Evolutionary conservation across 2,329 filamentous ascomycete genomes (phyloP).

Genomic region (Colletotrichum eleusines): DNA sequence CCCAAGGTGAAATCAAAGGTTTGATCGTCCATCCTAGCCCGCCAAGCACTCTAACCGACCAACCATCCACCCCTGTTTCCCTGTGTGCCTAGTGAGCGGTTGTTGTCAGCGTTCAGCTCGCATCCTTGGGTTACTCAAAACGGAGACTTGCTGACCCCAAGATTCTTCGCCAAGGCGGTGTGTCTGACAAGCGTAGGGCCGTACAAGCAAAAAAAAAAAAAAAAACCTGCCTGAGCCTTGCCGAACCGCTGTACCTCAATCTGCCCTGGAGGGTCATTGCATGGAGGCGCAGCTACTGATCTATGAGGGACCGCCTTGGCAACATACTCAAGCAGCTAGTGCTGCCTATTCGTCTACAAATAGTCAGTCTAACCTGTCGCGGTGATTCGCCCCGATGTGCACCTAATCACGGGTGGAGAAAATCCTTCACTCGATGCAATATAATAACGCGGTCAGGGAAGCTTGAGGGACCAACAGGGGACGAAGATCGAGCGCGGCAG

Average conservation of each 20-base stretch:
- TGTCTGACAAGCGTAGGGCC: background rate
- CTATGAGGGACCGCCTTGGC: too few species aligned
- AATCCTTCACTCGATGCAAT: background rate
- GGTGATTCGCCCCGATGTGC: background rate
- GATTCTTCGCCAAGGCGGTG: background rate
- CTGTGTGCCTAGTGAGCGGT: background rate
- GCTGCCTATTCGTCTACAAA: background rate
- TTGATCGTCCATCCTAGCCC: too few species aligned
- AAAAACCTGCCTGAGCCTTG: too few species aligned
- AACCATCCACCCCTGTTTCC: background rate
- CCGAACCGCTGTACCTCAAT: background rate
- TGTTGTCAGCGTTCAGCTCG: background rate
- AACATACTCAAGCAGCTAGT: too few species aligned
- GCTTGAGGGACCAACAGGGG: background rate
- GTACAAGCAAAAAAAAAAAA: background rate
- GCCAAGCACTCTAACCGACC: too few species aligned
- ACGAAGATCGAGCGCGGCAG: background rate
- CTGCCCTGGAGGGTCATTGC: background rate
- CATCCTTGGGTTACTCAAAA: background rate
- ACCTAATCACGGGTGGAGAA: constrained; percentile 1
- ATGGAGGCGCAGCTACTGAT: constrained; percentile 1
- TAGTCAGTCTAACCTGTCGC: background rate
- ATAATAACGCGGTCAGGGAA: background rate
- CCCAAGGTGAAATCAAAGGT: background rate
- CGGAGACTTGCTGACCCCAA: constrained; percentile 1